Percentiles rank a stretch among this genome's conserved stretches.
Conservation (phyloP, 805 yeast species). For the Hanseniaspora guilliermondii region DNA sequence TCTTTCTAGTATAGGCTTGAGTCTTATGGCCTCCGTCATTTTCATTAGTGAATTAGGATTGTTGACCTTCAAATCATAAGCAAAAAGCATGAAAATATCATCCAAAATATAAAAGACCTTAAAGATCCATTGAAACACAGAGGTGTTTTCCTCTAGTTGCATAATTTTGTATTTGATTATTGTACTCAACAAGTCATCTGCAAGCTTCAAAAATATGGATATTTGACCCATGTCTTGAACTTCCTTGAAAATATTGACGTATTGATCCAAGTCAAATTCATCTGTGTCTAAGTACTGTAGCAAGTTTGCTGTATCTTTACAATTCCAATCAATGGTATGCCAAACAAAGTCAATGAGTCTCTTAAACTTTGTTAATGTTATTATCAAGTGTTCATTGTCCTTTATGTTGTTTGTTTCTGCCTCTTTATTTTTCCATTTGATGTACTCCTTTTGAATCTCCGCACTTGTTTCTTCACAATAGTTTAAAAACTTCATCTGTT, state of each 20-base stretch:
- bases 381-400: constrained; percentile 20
- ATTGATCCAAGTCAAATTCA: constrained; percentile 8
- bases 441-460: constrained; percentile 43
- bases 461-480: constrained; percentile 45
- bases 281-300: neutral
- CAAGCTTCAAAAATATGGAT: constrained; percentile 46
- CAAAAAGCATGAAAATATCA: constrained; percentile 23
- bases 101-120: constrained; percentile 32
- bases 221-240: constrained; percentile 43
- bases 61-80: neutral
- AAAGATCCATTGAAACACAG: constrained; percentile 29
- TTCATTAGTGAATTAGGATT: constrained; percentile 26
- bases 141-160: constrained; percentile 20
- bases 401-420: constrained; percentile 23
- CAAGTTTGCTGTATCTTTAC: constrained; percentile 23
- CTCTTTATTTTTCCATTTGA: constrained; percentile 23
- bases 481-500: constrained; percentile 43
- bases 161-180: constrained; percentile 33
- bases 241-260: constrained; percentile 2
- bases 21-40: constrained; percentile 40
- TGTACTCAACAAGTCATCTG: constrained; percentile 58
- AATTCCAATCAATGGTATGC: constrained; percentile 39
- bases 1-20: constrained; percentile 42
- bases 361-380: constrained; percentile 36
- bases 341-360: constrained; percentile 45